Percentiles rank a stretch among this genome's conserved stretches.
Conservation (phyloP, 768 basidiomycete species). For the Suillus subaureus region DNA sequence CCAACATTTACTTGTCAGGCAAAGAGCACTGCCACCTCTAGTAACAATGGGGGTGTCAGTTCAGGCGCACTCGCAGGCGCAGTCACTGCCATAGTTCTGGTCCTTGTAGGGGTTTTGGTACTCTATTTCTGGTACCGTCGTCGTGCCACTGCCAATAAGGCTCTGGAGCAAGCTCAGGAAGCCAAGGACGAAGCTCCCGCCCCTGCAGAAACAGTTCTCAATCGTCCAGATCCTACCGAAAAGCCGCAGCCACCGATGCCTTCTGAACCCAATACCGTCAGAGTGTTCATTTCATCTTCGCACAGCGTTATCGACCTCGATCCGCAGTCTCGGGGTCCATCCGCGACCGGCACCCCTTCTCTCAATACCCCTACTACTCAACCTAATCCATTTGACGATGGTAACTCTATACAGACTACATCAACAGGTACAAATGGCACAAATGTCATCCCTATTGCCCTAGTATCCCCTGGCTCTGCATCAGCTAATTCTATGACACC, state of each 20-base stretch:
- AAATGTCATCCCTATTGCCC: conserved; percentile 86
- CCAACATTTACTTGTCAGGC: conserved; percentile 53
- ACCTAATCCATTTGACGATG: conserved; percentile 77
- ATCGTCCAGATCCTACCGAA: conserved; percentile 80
- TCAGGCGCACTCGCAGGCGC: conserved; percentile 76
- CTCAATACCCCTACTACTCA: conserved; percentile 21
- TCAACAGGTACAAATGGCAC: conserved; percentile 75
- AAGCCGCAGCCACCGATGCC: conserved; percentile 43
- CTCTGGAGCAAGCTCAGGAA: conserved; percentile 36
- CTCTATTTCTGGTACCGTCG: conserved; percentile 70
- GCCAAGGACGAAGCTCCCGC: conserved; percentile 66
- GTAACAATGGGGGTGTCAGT: conserved; percentile 45
- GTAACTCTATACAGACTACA: conserved; percentile 76
- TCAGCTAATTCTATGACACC: conserved; percentile 28
- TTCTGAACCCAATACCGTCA: conserved; percentile 43
- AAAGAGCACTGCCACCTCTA: conserved; percentile 18
- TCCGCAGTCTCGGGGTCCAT: conserved; percentile 46
- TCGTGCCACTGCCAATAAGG: conserved; percentile 45
- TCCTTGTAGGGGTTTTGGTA: conserved; percentile 53
- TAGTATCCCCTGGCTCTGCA: conserved; percentile 63
- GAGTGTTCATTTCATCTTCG: conserved; percentile 51
- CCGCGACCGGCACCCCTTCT: conserved; percentile 11
- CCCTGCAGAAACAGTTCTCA: conserved; percentile 75
- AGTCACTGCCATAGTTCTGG: conserved; percentile 62
- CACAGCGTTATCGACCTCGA: conserved; percentile 62